These are phyloP conservation scores for Helianthus annuus DNA, from an alignment of 129 eudicot genomes.

Conservation along the genomic window HanXRQr2.0-SUNRISE NC_035438.2:65997113-65997612, in stretches of 20 bases:
- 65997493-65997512: slow-evolving; percentile 80
- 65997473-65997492: slow-evolving; percentile 88
- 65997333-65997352: not conserved
- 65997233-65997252: slow-evolving; percentile 3
- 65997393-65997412: slow-evolving; percentile 41
- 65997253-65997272: too few relatives aligned
- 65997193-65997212: not conserved
- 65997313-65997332: not conserved
- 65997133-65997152: slow-evolving; percentile 10
- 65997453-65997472: slow-evolving; percentile 84
- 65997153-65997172: not conserved
- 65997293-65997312: too few relatives aligned
- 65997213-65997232: slow-evolving; percentile 22
- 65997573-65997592: slow-evolving; percentile 67
- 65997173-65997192: too few relatives aligned
- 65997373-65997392: slow-evolving; percentile 2
- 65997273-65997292: slow-evolving; percentile 13
- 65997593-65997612: slow-evolving; percentile 58
- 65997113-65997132: not conserved
- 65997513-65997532: slow-evolving; percentile 83
- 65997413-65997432: slow-evolving; percentile 72
- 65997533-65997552: slow-evolving; percentile 85
- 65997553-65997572: slow-evolving; percentile 85
- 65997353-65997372: slow-evolving; percentile 6
- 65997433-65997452: slow-evolving; percentile 76